Base-by-base conservation (phyloP, 169 alveolate species). In the Cryptosporidium felis region DNA sequence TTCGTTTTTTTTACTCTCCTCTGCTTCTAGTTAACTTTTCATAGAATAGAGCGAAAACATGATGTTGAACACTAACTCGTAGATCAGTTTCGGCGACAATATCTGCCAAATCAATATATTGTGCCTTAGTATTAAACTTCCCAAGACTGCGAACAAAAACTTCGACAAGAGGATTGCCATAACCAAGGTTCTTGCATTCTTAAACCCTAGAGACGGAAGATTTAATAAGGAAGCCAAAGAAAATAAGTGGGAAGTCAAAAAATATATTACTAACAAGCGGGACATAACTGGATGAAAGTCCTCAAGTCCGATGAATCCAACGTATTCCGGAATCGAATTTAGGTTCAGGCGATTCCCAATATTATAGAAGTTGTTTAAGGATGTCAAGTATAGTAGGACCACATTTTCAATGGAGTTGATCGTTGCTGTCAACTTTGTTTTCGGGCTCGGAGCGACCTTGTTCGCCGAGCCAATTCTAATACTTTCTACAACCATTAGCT, bases 261-360 rank as follows among this genome's bases (percentile, higher is more conserved):
- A 74, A 21, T 53, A 74, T 34, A 46, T 6, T 2, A 58, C 66
- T n/a, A 74, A 1, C 1, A 74, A 38, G 36, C 38, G 41, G 5
- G 74, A 53, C 9, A 74, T 23, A 14, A 53, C 18, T n/a, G 56
- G 42, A 74, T 49, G 40, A 5, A 36, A 74, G 10, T 38, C 0
- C 5, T 74, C 16, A 14, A 58, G 23, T 53, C 85, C 85, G 5
- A 74, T 34, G 16, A 74, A 56, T 51, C 85, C 85, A 46, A 74
- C 85, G 23, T 53, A 53, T 53, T 23, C 65, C 12, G 85, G 85
- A 12, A 74, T 36, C 41, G 65, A 38, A 32, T 74, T 59, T 10
- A 74, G 23, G 0, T 42, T 58, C 34, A 56, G 41, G 38, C 34
- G 51, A 53, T 51, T 53, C 18, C 85, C 85, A 12, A 74, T 23